Evolutionary conservation across 2,329 filamentous ascomycete genomes (phyloP), one percentile per base, ranked within the genome.

Genomic region (Sclerotinia glacialis): DNA sequence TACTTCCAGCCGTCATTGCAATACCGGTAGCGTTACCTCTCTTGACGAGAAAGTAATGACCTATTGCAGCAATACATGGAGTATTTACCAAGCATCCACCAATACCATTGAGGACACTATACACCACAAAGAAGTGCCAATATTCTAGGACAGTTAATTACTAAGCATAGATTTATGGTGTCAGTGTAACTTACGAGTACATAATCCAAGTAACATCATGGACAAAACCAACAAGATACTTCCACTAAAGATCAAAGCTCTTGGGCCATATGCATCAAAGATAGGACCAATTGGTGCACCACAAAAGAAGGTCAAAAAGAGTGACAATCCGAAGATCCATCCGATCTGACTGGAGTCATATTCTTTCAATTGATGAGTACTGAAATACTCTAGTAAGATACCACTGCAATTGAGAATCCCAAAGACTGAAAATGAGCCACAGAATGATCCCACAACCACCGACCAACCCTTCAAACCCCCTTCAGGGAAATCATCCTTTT

Each of bases 201-300:
- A 90, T 23, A 86, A 75, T 0, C 86, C 86, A 18, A 90, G 71
- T 3, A 87, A 76, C 66, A 89, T 80, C 69, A 76, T 74, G 1
- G 71, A 72, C 18, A 68, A 62, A 8, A 75, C 40, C 18, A 76
- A 60, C 11, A 75, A 71, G 31, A 76, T 67, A 37, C 72, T 74
- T 31, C 76, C 75, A 60, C 67, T 65, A 23, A 74, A 68, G n/a
- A 77, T 72, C 55, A 77, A 64, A 2, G 34, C 65, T 68, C 83
- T 79, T 0, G 88, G 87, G 0, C 89, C 89, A 71, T 87, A 83
- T 42, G 83, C 82, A 73, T 91, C 89, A 71, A 91, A 91, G 44
- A 90, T 79, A 0, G 88, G 88, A n/a, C 88, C 88, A 62, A 89
- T 84, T 70, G 89, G 86, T 5, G 89, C 81, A 40, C 88, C 88